Evolutionary conservation across 208 protist genomes (phyloP), one percentile per base, ranked within the genome.

Genomic region (Crithidia mellificae): DNA sequence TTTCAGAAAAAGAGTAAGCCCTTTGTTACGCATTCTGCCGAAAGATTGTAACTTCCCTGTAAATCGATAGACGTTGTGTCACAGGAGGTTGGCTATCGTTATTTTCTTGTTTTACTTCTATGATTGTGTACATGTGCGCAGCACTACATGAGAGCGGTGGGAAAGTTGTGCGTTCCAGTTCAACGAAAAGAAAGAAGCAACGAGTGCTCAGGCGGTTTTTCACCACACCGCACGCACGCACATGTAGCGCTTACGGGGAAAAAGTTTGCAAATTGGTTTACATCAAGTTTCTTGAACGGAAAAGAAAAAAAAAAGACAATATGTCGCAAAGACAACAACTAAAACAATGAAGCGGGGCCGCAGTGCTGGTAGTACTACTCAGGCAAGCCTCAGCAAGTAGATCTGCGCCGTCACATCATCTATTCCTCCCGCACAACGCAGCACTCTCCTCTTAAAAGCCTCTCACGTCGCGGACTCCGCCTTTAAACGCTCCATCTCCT

Each of bases 401-500:
- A n/a, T n/a, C n/a, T n/a, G n/a, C n/a, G n/a, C n/a, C n/a, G n/a
- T n/a, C n/a, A n/a, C n/a, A n/a, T n/a, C n/a, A n/a, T n/a, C n/a
- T n/a, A n/a, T n/a, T n/a, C n/a, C n/a, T n/a, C n/a, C n/a, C n/a
- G n/a, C n/a, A n/a, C n/a, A n/a, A n/a, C n/a, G n/a, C n/a, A n/a
- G n/a, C n/a, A n/a, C n/a, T n/a, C n/a, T n/a, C 5, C 12, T 2
- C 29, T 5, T 38, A 3, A 24, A 58, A 8, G 34, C 19, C 0
- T 14, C 34, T 53, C 58, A 79, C 0, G 34, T 29, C 6, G 49
- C 19, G 0, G 64, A 61, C 51, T 87, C 82, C 27, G 63, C 20
- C 50, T 77, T 78, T 63, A 88, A 81, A 6, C 24, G 67, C 25
- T 88, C 79, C 39, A 81, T 77, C 49, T 94, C 86, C 43, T 81